Evolutionary conservation across 352 stramenopile species (phyloP), one percentile per base, ranked within the genome.

Genomic region (Achlya hypogyna): DNA sequence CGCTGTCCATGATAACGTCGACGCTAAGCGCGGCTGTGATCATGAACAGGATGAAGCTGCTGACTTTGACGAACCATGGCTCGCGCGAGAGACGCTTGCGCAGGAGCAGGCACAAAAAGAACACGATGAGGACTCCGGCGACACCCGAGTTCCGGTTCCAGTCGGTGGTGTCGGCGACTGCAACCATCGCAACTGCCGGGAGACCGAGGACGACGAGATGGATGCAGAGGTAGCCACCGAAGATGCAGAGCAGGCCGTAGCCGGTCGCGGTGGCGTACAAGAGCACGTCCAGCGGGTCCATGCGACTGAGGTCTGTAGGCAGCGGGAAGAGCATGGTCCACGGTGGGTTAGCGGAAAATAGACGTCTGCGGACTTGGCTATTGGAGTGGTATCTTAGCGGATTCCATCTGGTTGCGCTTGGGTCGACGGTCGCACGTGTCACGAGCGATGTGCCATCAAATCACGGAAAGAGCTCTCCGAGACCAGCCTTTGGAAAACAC

Each of bases 281-380:
- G 25, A 56, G 31, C 31, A 56, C 49, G 60, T 23, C 25, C 38
- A 71, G 23, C 29, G 60, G 18, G 60, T 71, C 31, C 47, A 58
- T 40, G 40, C 52, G 25, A 32, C 63, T 28, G 20, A 53, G 16
- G 32, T 69, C 29, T 22, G 23, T 31, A 20, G 32, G 49, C 38
- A 58, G 27, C 28, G 22, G 31, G 63, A 64, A 49, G 28, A 69
- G 49, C 54, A 69, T 31, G 42, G 54, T 23, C 25, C 1, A 12
- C 25, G 14, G 20, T 38, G 28, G 20, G 27, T 18, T 34, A 51
- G 42, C 42, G n/a, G n/a, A n/a, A n/a, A n/a, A n/a, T n/a, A n/a
- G n/a, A n/a, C n/a, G n/a, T n/a, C n/a, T n/a, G n/a, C n/a, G n/a
- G n/a, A n/a, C n/a, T n/a, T n/a, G n/a, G n/a, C n/a, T n/a, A n/a